Base-by-base conservation (phyloP, 805 yeast species). In the Saccharomycopsis sp. region DNA sequence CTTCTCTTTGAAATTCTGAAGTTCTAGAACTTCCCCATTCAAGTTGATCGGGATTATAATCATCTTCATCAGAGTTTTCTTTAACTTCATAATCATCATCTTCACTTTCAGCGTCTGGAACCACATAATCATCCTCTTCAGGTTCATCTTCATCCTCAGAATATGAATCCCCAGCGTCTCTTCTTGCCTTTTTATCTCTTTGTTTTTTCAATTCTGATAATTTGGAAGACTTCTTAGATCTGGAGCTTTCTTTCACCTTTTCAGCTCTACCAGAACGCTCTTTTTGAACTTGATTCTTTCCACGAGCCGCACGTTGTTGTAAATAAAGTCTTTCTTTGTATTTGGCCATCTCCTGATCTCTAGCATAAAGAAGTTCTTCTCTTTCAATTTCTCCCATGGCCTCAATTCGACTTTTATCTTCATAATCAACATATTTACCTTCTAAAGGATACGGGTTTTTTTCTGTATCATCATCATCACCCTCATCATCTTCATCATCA, bases 381-480 rank as follows among this genome's bases (percentile, higher is more conserved):
- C 97, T 80, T 53, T 84, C 84, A 58, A 92, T 74, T 66, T 92
- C 98, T 41, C 89, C 94, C 77, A 92, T 70, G 1, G 67, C 56
- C 36, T 69, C 77, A 53, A 83, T 64, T 40, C 65, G 59, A 1
- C 63, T 75, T 45, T 84, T 72, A 60, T 92, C 99, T 6, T 64
- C 68, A 40, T 77, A 95, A 59, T 87, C 80, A 52, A 78, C 83
- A 64, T 79, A 92, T 54, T 85, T 86, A 5, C 95, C 95, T 54
- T 87, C 96, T 40, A 89, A 61, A 2, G 98, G 98, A 57, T 88
- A 92, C 8, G 97, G 98, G 52, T 81, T 79, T 34, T 53, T 58
- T 39, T 64, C 70, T 1, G 58, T 67, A 1, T 55, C 58, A 1
- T 56, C 60, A 8, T 57, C 61, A 31, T 60, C 66, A n/a, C 54